Conservation (phyloP, 495 filamentous ascomycete genomes). For the Opeltia flavorubescens region DNA sequence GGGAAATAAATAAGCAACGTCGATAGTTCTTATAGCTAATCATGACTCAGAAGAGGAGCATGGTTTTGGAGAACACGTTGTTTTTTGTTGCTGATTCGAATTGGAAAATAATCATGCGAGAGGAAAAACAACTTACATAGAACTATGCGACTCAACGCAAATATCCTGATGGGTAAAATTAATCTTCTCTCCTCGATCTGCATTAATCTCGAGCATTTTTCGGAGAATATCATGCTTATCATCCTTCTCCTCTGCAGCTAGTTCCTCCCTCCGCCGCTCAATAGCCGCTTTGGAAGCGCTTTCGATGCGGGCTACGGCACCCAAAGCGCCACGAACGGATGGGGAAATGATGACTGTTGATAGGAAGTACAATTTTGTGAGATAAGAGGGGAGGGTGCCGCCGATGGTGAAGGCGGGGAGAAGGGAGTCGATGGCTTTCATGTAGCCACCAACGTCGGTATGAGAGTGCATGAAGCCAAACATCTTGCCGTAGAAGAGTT, state of each 20-base stretch:
- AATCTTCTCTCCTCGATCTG: slow-evolving; percentile 7
- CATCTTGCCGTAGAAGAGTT: slow-evolving; percentile 25
- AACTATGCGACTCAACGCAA: slow-evolving; percentile 6
- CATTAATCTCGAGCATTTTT: slow-evolving; percentile 9
- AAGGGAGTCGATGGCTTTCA: slow-evolving; percentile 15
- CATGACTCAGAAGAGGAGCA: too few relatives aligned
- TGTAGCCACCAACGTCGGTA: slow-evolving; percentile 16
- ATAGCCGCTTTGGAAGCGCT: slow-evolving; percentile 11
- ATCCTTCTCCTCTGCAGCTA: background rate
- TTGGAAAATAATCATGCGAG: background rate
- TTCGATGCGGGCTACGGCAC: slow-evolving; percentile 9
- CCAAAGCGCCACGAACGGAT: slow-evolving; percentile 9
- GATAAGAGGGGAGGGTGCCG: slow-evolving; percentile 13
- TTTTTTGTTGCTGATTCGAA: background rate
- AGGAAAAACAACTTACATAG: slow-evolving; percentile 3
- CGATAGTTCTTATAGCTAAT: too few relatives aligned
- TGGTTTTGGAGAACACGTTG: background rate
- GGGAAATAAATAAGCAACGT: background rate
- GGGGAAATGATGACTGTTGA: slow-evolving; percentile 8
- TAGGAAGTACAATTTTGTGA: slow-evolving; percentile 6
- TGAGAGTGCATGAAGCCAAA: slow-evolving; percentile 23
- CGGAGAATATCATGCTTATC: slow-evolving; percentile 5
- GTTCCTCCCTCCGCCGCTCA: slow-evolving; percentile 3
- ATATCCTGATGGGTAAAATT: slow-evolving; percentile 6
- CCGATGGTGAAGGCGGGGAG: slow-evolving; percentile 15